Conservation (phyloP, 148 eudicot species). For the Vaccinium myrtillus region DNA sequence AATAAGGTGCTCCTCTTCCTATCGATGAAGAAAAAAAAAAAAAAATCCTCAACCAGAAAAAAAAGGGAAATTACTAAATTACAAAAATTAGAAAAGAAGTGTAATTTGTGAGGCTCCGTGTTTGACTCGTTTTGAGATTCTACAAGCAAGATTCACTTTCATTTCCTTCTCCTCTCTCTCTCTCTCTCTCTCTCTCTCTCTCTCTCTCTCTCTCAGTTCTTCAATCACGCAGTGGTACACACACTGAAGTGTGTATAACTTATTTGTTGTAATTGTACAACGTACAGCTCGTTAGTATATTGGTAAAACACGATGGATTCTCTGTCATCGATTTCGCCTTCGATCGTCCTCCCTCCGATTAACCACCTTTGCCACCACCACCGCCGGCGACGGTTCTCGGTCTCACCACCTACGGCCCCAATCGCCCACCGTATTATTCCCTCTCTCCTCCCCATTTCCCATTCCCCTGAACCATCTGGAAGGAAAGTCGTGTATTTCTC, state of each 20-base stretch:
- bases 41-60: not conserved
- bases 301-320: conserved; percentile 52
- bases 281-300: not conserved
- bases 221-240: conserved; percentile 9
- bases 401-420: not conserved
- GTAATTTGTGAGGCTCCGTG: conserved; percentile 19
- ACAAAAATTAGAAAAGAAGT: not conserved
- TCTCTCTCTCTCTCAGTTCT: too few species aligned
- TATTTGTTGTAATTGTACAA: not conserved
- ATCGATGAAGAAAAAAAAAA: not conserved
- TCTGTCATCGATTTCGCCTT: conserved; percentile 65
- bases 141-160: not conserved
- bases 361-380: conserved; percentile 28
- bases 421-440: conserved; percentile 14
- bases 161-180: not conserved
- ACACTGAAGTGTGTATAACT: not conserved
- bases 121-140: conserved; percentile 19
- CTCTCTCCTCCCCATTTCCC: conserved; percentile 5
- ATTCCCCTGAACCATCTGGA: conserved; percentile 14
- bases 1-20: not conserved
- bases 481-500: conserved; percentile 11
- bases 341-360: conserved; percentile 46
- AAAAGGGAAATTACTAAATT: not conserved
- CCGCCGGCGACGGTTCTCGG: conserved; percentile 23
- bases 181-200: not conserved